A percentile compares a stretch with the other conserved stretches of the same genome.
phyloP scores from a whole-genome alignment of 495 filamentous ascomycete genomes.

The Massariosphaeria phaeospora region DNA sequence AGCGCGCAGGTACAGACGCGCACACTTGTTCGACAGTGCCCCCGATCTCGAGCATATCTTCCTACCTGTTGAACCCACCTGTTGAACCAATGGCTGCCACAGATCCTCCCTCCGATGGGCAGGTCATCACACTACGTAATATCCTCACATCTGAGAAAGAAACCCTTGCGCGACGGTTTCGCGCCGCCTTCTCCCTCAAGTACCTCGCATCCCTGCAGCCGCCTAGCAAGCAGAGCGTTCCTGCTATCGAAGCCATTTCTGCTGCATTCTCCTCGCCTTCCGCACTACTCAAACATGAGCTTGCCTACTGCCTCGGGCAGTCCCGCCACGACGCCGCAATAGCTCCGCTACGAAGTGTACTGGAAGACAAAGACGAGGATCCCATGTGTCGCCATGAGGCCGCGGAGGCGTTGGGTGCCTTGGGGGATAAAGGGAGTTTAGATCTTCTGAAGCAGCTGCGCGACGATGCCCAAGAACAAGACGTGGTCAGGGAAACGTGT shows the following conservation, averaged over 20 bases:
- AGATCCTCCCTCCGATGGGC: slow-evolving; percentile 1
- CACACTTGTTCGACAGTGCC: too few species aligned
- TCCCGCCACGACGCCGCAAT: slow-evolving; percentile 69
- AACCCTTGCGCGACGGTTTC: slow-evolving; percentile 84
- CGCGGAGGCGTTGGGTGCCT: slow-evolving; percentile 87
- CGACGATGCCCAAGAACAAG: slow-evolving; percentile 63
- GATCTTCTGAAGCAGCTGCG: slow-evolving; percentile 64
- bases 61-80: too few species aligned
- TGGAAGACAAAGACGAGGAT: slow-evolving; percentile 75
- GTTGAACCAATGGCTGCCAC: slow-evolving; percentile 5
- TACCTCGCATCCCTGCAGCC: slow-evolving; percentile 71
- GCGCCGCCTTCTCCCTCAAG: slow-evolving; percentile 96
- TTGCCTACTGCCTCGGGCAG: slow-evolving; percentile 96
- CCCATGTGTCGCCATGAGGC: slow-evolving; percentile 96
- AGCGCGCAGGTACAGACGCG: too few species aligned
- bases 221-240: slow-evolving; percentile 55
- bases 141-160: slow-evolving; percentile 72
- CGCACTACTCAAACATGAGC: slow-evolving; percentile 85
- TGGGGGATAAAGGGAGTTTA: slow-evolving; percentile 69
- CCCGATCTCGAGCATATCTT: too few species aligned
- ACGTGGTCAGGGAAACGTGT: slow-evolving; percentile 89
- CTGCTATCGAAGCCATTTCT: slow-evolving; percentile 88
- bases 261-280: slow-evolving; percentile 80
- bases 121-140: slow-evolving; percentile 61
- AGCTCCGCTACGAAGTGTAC: slow-evolving; percentile 66